Conservation (phyloP, 495 filamentous ascomycete species). For the Lophiotrema nucula region DNA sequence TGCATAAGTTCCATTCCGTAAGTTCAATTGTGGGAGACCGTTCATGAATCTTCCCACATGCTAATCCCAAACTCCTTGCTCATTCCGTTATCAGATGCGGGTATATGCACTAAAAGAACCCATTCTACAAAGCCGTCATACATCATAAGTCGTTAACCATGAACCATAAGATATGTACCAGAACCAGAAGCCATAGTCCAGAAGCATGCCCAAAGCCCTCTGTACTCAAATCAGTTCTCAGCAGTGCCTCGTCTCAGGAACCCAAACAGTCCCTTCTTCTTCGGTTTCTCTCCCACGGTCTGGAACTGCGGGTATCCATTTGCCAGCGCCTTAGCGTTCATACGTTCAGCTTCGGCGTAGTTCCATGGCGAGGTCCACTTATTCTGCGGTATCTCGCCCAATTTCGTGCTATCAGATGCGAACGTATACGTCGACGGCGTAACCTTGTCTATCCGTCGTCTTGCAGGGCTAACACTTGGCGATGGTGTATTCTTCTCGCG, state of each 20-base stretch:
- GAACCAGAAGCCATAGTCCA: too few relatives aligned
- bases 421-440: slow-evolving; percentile 40
- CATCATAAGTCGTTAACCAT: too few relatives aligned
- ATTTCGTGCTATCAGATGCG: slow-evolving; percentile 43
- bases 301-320: slow-evolving; percentile 14
- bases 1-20: too few relatives aligned
- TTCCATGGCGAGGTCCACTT: slow-evolving; percentile 41
- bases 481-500: slow-evolving; percentile 6
- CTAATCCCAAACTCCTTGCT: too few relatives aligned
- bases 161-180: too few relatives aligned
- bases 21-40: too few relatives aligned
- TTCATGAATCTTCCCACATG: too few relatives aligned
- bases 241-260: slow-evolving; percentile 21
- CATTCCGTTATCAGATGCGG: too few relatives aligned
- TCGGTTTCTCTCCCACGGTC: slow-evolving; percentile 5
- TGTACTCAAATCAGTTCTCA: too few relatives aligned
- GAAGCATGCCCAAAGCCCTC: too few relatives aligned
- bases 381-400: slow-evolving; percentile 45
- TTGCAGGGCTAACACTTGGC: neutral
- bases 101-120: too few relatives aligned
- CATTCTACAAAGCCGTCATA: too few relatives aligned
- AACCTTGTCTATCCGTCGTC: slow-evolving; percentile 27
- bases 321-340: slow-evolving; percentile 38
- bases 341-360: slow-evolving; percentile 36
- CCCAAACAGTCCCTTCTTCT: slow-evolving; percentile 30